Evolutionary conservation across 2,329 filamentous ascomycete species (phyloP).

Genomic region (Fusarium sulawesiense): DNA sequence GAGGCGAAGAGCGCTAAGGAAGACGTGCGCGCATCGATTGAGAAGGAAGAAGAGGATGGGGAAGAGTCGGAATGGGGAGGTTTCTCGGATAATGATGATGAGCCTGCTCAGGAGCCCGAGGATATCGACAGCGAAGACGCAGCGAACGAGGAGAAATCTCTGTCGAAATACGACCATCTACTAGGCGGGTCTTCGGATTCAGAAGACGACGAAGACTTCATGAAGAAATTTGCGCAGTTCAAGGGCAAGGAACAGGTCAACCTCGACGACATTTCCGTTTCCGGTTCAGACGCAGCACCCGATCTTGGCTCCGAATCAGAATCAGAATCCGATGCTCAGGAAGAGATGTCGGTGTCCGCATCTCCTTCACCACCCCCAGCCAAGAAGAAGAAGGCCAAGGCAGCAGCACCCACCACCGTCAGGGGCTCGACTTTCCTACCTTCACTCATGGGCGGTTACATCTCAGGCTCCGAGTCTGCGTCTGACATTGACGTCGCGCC

Average conservation of each 20-base stretch:
- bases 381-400: constrained; percentile 50
- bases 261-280: constrained; percentile 56
- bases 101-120: constrained; percentile 15
- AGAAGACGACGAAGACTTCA: constrained; percentile 54
- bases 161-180: constrained; percentile 59
- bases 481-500: constrained; percentile 74
- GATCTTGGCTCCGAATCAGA: constrained; percentile 46
- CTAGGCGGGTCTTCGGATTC: constrained; percentile 58
- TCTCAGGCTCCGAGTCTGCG: constrained; percentile 78
- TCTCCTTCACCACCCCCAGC: constrained; percentile 51
- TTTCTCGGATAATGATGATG: constrained; percentile 47
- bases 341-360: constrained; percentile 45
- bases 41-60: constrained; percentile 43
- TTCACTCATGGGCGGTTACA: constrained; percentile 81
- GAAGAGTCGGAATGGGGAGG: constrained; percentile 54
- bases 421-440: constrained; percentile 74
- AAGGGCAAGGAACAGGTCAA: constrained; percentile 52
- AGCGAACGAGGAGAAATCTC: constrained; percentile 49
- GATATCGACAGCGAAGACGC: constrained; percentile 44
- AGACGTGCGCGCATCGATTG: constrained; percentile 34
- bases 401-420: constrained; percentile 16
- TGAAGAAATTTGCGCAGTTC: constrained; percentile 49
- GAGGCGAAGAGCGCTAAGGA: constrained; percentile 34
- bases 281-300: constrained; percentile 50
- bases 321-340: constrained; percentile 13